These are phyloP conservation scores for Cordyceps militaris DNA, from an alignment of 2,329 filamentous ascomycete genomes.

Conservation along the genomic window DNA sequence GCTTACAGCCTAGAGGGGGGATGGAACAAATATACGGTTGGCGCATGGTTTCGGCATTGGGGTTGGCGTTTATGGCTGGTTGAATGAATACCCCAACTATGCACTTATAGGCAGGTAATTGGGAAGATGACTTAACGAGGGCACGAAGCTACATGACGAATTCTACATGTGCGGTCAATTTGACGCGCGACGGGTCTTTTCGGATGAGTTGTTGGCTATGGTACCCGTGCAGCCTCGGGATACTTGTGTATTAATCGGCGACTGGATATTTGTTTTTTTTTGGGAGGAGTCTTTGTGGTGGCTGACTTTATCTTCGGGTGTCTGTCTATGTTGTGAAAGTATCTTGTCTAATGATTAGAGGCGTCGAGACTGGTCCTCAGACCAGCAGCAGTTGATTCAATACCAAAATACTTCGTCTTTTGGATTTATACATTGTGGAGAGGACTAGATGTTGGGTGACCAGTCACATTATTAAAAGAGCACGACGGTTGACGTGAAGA, in stretches of 20 bases:
- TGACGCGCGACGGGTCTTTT: neutral
- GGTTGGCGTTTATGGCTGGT: slow-evolving; percentile 12
- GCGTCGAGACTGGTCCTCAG: neutral
- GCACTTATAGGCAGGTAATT: slow-evolving; percentile 8
- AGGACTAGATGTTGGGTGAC: neutral
- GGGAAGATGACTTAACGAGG: slow-evolving; percentile 5
- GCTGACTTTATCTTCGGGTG: slow-evolving; percentile 5
- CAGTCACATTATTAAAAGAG: no score
- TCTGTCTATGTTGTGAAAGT: slow-evolving; percentile 1
- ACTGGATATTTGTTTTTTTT: slow-evolving; percentile 6
- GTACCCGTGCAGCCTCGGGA: slow-evolving; percentile 3
- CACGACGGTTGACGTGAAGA: neutral
- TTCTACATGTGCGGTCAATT: neutral
- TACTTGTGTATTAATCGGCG: slow-evolving; percentile 9
- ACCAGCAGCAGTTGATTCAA: neutral
- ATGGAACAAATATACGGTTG: slow-evolving; percentile 3
- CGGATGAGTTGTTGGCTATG: slow-evolving; percentile 6
- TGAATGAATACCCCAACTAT: slow-evolving; percentile 11
- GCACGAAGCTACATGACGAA: slow-evolving; percentile 10
- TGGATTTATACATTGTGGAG: neutral
- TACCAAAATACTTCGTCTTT: neutral
- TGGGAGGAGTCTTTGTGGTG: neutral
- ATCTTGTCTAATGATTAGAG: slow-evolving; percentile 12
- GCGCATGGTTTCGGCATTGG: slow-evolving; percentile 7
- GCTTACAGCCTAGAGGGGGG: slow-evolving; percentile 17